These are phyloP conservation scores for Galeopsis tetrahit DNA, from an alignment of 257 asterid species.

Conservation along the genomic window DNA sequence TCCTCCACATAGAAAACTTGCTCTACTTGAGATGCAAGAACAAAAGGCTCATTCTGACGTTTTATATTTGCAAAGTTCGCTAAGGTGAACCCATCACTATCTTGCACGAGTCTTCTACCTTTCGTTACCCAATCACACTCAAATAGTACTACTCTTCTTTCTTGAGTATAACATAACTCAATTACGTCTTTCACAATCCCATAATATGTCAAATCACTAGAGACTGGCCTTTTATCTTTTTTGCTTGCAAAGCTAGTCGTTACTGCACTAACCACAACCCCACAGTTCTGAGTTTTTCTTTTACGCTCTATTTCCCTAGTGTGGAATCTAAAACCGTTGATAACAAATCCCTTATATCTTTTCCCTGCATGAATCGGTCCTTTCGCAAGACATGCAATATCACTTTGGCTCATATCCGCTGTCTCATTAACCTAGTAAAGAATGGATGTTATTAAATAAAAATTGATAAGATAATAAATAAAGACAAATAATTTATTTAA, in stretches of 20 bases:
- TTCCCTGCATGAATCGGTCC: not conserved
- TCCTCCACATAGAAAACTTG: not conserved
- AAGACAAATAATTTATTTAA: not conserved
- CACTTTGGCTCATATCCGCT: not conserved
- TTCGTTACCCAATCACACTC: not conserved
- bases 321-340: constrained; percentile 10
- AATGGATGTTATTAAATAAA: not conserved
- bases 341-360: not conserved
- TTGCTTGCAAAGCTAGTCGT: constrained; percentile 1
- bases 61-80: not conserved
- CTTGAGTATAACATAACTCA: not conserved
- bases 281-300: not conserved
- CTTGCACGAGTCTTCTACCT: not conserved
- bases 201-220: not conserved
- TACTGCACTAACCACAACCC: not conserved
- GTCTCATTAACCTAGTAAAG: not conserved
- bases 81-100: not conserved
- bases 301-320: not conserved
- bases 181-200: not conserved
- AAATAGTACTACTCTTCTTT: not conserved
- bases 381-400: not conserved
- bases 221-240: not conserved
- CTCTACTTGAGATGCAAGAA: not conserved
- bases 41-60: not conserved
- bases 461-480: not conserved